Evolutionary conservation across 75 land plant species (phyloP).

Genomic region (Cupressus sempervirens): DNA sequence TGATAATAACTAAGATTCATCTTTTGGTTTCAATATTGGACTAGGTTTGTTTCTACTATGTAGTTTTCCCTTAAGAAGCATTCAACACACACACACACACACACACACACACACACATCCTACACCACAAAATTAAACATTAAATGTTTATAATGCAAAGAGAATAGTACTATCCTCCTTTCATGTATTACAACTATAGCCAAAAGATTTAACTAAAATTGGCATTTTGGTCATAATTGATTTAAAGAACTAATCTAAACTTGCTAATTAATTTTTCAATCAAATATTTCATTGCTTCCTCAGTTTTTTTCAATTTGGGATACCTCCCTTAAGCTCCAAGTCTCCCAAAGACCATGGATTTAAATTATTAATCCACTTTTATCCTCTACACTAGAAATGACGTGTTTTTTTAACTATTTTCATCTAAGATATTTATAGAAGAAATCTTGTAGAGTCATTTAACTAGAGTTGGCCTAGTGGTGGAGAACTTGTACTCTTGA

Average conservation of each 20-base stretch:
- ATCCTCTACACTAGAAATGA: background rate
- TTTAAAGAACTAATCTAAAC: background rate
- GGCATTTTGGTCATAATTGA: background rate
- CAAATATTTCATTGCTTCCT: background rate
- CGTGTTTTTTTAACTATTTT: background rate
- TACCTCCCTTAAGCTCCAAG: no score
- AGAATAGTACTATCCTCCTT: background rate
- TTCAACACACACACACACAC: no score
- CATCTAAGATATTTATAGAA: background rate
- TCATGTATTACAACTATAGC: background rate
- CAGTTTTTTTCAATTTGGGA: background rate
- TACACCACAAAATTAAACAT: background rate
- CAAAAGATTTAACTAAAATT: background rate
- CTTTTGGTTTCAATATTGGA: no score
- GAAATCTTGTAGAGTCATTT: no score
- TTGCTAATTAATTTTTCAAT: background rate
- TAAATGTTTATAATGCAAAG: background rate
- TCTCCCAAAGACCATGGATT: background rate
- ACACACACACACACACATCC: no score
- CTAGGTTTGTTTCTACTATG: background rate
- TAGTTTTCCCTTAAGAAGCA: background rate
- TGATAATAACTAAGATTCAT: no score
- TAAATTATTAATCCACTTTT: background rate
- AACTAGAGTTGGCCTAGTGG: no score
- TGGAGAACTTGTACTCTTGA: no score